Percentiles rank a stretch among this genome's conserved stretches.
Conservation (phyloP, 805 yeast genomes). For the Ascoidea asiatica region DNA sequence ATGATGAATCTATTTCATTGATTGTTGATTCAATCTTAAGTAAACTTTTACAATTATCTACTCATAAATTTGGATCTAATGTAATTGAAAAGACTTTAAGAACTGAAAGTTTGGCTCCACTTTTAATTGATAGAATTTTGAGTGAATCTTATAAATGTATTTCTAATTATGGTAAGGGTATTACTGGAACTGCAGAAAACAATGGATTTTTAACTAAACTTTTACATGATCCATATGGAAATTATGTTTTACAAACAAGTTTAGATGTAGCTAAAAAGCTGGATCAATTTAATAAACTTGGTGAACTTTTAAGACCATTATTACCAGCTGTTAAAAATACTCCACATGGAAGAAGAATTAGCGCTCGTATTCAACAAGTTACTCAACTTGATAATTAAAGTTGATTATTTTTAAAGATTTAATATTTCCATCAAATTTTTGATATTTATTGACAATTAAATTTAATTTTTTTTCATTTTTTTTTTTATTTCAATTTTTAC, state of each 20-base stretch:
- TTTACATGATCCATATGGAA: constrained; percentile 85
- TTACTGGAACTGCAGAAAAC: neutral
- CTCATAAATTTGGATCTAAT: constrained; percentile 87
- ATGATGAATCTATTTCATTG: constrained; percentile 18
- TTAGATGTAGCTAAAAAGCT: constrained; percentile 41
- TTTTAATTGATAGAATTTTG: constrained; percentile 37
- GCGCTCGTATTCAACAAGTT: constrained; percentile 38
- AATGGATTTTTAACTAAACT: constrained; percentile 32
- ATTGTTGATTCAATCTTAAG: constrained; percentile 21
- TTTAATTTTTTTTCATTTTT: neutral
- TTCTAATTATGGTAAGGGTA: constrained; percentile 6
- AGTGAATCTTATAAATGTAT: constrained; percentile 18
- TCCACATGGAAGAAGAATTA: constrained; percentile 91
- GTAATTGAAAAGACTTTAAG: constrained; percentile 82
- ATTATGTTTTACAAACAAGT: constrained; percentile 89
- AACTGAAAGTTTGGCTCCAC: constrained; percentile 27
- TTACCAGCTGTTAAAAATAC: constrained; percentile 73
- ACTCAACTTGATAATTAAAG: neutral
- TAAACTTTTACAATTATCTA: constrained; percentile 36
- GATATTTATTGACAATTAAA: no score
- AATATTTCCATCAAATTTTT: neutral
- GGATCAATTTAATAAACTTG: constrained; percentile 38
- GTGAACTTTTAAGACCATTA: constrained; percentile 54
- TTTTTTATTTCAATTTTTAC: neutral
- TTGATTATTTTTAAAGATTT: neutral